phyloP scores from a whole-genome alignment of 1,284 basidiomycete genomes.

The Cryptococcus maquisensis region DNA sequence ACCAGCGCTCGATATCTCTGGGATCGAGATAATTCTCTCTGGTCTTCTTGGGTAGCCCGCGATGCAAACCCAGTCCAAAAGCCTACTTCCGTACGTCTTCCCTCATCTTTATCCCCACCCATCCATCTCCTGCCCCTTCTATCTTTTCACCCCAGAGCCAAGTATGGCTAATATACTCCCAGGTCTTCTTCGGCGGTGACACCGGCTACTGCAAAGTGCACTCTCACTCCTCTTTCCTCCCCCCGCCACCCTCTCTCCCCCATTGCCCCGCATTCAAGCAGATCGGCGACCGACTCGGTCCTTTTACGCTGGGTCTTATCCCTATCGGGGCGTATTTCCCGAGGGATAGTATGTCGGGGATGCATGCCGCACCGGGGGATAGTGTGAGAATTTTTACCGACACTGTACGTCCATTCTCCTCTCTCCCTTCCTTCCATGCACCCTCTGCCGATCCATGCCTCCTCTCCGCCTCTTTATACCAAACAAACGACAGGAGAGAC shows the following conservation, averaged over 20 bases:
- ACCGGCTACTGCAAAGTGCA: slow-evolving; percentile 52
- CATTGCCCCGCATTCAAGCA: slow-evolving; percentile 64
- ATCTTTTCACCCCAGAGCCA: too few species aligned
- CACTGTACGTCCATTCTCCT: slow-evolving; percentile 40
- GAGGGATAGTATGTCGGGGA: slow-evolving; percentile 57
- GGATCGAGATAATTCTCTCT: slow-evolving; percentile 58
- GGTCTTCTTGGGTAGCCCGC: slow-evolving; percentile 61
- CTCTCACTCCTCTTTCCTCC: slow-evolving; percentile 49
- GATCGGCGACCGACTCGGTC: slow-evolving; percentile 60
- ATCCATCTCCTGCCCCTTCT: too few species aligned
- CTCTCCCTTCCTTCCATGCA: background rate
- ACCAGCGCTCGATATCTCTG: slow-evolving; percentile 53
- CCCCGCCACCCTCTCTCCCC: background rate
- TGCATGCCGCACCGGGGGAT: slow-evolving; percentile 53
- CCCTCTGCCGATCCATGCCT: too few species aligned
- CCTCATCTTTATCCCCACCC: too few species aligned
- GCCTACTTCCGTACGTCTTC: too few species aligned
- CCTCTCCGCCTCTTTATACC: too few species aligned
- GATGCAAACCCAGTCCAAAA: slow-evolving; percentile 1
- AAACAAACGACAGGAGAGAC: too few species aligned
- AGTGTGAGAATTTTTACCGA: slow-evolving; percentile 38
- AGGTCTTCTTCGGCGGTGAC: slow-evolving; percentile 65
- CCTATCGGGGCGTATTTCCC: slow-evolving; percentile 67
- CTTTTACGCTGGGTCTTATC: slow-evolving; percentile 58
- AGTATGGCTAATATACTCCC: too few species aligned